phyloP scores from a whole-genome alignment of 2,329 filamentous ascomycete genomes.

The Coniochaeta sp. region DNA sequence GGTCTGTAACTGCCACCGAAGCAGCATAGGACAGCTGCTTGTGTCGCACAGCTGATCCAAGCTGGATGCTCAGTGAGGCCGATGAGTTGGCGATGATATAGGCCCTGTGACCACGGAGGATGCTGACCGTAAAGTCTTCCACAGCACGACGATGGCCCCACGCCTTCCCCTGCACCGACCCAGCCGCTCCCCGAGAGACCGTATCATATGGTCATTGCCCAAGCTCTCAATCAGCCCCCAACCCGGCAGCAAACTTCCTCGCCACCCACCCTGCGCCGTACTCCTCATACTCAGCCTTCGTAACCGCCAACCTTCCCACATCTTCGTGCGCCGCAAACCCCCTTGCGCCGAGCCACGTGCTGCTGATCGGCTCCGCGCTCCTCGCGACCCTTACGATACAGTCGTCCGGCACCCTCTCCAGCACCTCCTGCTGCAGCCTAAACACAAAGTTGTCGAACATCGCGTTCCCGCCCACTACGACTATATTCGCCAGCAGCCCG shows the following conservation, averaged over 20 bases:
- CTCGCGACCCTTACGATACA: constrained; percentile 69
- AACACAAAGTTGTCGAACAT: constrained; percentile 75
- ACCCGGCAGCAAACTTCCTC: constrained; percentile 54
- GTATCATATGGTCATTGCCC: not conserved
- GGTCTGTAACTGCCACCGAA: too few species aligned
- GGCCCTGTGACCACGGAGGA: too few species aligned
- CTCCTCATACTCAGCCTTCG: constrained; percentile 85
- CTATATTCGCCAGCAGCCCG: constrained; percentile 74
- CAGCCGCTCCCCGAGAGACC: too few species aligned
- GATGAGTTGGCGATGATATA: too few species aligned
- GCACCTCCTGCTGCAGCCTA: constrained; percentile 68
- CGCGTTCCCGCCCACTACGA: constrained; percentile 83
- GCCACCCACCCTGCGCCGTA: constrained; percentile 69
- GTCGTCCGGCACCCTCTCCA: constrained; percentile 65
- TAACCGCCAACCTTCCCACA: constrained; percentile 65
- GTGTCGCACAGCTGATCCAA: too few species aligned
- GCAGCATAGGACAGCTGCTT: too few species aligned
- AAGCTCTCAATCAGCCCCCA: constrained; percentile 15
- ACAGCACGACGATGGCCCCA: too few species aligned
- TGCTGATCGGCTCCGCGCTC: constrained; percentile 66
- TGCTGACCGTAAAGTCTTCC: too few species aligned
- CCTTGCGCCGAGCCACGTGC: constrained; percentile 81
- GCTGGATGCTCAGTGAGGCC: too few species aligned
- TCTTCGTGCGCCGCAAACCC: constrained; percentile 64
- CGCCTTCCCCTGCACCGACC: too few species aligned